Conservation (phyloP, 345 rosid genomes). For the Linum usitatissimum region DNA sequence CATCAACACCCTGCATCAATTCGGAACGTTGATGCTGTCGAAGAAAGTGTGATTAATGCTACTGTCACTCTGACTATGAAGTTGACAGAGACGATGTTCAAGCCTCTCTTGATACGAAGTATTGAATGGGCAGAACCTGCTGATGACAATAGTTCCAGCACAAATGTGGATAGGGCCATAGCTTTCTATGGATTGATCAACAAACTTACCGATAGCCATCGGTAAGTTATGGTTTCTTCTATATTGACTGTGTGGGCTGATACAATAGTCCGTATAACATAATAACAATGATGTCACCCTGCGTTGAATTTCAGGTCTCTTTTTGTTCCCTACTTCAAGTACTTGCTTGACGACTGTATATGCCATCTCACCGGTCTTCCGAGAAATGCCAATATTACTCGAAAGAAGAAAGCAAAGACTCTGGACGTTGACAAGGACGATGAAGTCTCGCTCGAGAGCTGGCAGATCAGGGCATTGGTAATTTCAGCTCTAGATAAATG, state of each 20-base stretch:
- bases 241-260: neutral
- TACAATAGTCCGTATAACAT: neutral
- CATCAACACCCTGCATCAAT: conserved; percentile 48
- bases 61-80: conserved; percentile 68
- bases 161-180: conserved; percentile 52
- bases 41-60: conserved; percentile 53
- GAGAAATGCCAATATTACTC: conserved; percentile 26
- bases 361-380: conserved; percentile 41
- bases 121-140: conserved; percentile 80
- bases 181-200: conserved; percentile 66
- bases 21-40: conserved; percentile 49
- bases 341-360: conserved; percentile 53
- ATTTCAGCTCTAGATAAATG: conserved; percentile 72
- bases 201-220: conserved; percentile 70
- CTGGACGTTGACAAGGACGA: conserved; percentile 30
- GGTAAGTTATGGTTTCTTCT: conserved; percentile 30
- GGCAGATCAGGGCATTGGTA: conserved; percentile 78
- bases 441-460: conserved; percentile 31
- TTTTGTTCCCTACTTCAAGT: conserved; percentile 86
- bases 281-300: neutral
- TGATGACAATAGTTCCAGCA: conserved; percentile 33
- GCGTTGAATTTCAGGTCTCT: conserved; percentile 45
- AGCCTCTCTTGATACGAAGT: conserved; percentile 68
- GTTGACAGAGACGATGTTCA: conserved; percentile 88
- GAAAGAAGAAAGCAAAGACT: conserved; percentile 69